Conservation (phyloP, 2,329 filamentous ascomycete genomes). For the Lecanicillium sp. region DNA sequence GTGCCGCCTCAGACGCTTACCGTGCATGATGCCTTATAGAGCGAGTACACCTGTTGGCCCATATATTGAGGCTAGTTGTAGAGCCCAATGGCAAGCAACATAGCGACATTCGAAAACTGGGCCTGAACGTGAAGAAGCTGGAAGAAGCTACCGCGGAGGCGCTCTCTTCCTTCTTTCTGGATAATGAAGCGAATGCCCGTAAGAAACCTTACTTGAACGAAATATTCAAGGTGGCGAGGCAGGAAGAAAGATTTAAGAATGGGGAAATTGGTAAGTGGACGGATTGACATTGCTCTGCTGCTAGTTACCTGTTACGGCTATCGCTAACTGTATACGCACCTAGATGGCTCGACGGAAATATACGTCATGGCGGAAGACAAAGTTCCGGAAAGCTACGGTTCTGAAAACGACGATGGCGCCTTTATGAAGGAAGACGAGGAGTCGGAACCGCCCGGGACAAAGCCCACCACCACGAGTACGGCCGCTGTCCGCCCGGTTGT, state of each 20-base stretch:
- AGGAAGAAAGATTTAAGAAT: slow-evolving; percentile 48
- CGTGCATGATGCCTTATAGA: slow-evolving; percentile 35
- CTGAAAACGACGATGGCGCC: slow-evolving; percentile 37
- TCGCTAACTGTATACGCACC: no score
- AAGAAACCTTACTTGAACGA: slow-evolving; percentile 52
- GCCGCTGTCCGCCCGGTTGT: slow-evolving; percentile 12
- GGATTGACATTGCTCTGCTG: no score
- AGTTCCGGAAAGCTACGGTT: slow-evolving; percentile 36
- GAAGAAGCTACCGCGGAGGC: slow-evolving; percentile 52
- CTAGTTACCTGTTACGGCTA: no score
- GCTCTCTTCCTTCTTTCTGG: slow-evolving; percentile 49
- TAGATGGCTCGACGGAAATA: slow-evolving; percentile 37
- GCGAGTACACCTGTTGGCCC: slow-evolving; percentile 49
- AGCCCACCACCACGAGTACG: slow-evolving; percentile 24
- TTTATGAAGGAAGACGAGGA: slow-evolving; percentile 37
- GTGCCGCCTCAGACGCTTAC: no score
- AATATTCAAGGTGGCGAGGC: slow-evolving; percentile 52
- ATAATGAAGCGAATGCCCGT: slow-evolving; percentile 45
- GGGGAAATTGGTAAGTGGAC: slow-evolving; percentile 46
- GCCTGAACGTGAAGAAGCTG: slow-evolving; percentile 46
- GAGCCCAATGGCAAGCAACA: slow-evolving; percentile 43
- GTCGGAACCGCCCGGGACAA: slow-evolving; percentile 22
- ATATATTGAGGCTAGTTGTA: slow-evolving; percentile 52
- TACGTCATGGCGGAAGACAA: slow-evolving; percentile 47
- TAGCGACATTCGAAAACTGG: slow-evolving; percentile 42